Evolutionary conservation across 306 rosid species (phyloP).

Genomic region (Castanospermum australe): DNA sequence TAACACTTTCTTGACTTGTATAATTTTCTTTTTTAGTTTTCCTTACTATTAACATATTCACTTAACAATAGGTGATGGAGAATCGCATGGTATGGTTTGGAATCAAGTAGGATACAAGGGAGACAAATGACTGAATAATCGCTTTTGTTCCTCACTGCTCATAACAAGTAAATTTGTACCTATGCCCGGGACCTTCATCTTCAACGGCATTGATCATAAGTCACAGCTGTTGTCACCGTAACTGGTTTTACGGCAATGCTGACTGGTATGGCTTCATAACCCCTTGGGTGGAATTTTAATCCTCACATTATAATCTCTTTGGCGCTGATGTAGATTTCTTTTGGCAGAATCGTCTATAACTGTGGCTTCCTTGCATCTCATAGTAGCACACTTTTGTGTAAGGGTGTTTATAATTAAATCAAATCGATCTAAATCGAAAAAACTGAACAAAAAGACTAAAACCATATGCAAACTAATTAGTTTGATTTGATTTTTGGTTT

Average conservation of each 20-base stretch:
- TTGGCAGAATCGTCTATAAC: constrained; percentile 27
- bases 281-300: background rate
- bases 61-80: background rate
- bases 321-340: constrained; percentile 20
- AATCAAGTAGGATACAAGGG: background rate
- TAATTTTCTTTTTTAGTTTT: background rate
- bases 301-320: background rate
- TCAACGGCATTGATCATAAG: constrained; percentile 94
- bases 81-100: background rate
- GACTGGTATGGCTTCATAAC: constrained; percentile 22
- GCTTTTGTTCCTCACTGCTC: constrained; percentile 49
- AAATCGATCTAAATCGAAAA: no score
- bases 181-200: constrained; percentile 81
- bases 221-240: constrained; percentile 78
- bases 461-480: no score
- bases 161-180: constrained; percentile 95
- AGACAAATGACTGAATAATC: no score
- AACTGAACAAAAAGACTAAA: no score
- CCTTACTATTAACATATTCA: background rate
- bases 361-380: background rate
- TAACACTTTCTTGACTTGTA: no score
- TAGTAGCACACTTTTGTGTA: background rate
- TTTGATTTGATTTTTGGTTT: no score
- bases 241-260: constrained; percentile 3
- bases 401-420: no score